Evolutionary conservation across 1,284 basidiomycete genomes (phyloP), one percentile per base, ranked within the genome.

Genomic region (Apiotrichum porosum): DNA sequence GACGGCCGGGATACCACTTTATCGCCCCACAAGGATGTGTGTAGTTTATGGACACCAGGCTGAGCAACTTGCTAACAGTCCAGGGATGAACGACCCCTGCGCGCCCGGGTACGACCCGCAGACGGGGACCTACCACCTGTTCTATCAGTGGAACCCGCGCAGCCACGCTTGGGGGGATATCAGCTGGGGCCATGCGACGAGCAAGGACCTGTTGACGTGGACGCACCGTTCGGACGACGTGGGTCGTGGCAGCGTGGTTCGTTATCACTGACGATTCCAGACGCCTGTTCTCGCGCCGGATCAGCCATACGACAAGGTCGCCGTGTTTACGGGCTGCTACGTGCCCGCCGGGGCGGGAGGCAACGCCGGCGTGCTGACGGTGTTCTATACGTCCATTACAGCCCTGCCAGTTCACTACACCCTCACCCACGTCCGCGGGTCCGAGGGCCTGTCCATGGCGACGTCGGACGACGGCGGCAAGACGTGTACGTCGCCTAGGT

Each of bases 71-170:
- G 30, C 37, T 21, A 31, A 28, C 15, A 17, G 26, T 28, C 15
- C 36, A 54, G 52, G 50, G 52, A 51, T 57, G 46, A 57, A 57
- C 44, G 56, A 57, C 35, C 56, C 56, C 13, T 57, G 56, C 31
- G 56, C 49, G 21, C 57, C 49, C 12, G 49, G 51, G 18, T 56
- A 51, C 42, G 51, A 58, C 17, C 47, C 51, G 2, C 12, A 14
- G 18, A 58, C 58, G 4, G 48, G 49, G 13, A 23, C 36, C 3
- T 61, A 39, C 45, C 58, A 61, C 31, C 49, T 61, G 19, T 56
- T 58, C 41, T 61, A 56, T 39, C 58, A 61, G 39, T 61, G 58
- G 58, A 51, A 44, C n/a, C 53, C 54, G 4, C 21, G 47, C 18
- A 41, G 43, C 34, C 40, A 51, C 30, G 18, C 28, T 3, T 61